Percentiles rank a stretch among this genome's conserved stretches.
phyloP scores from a whole-genome alignment of 1,284 basidiomycete species.

The Termitomyces sp. region DNA sequence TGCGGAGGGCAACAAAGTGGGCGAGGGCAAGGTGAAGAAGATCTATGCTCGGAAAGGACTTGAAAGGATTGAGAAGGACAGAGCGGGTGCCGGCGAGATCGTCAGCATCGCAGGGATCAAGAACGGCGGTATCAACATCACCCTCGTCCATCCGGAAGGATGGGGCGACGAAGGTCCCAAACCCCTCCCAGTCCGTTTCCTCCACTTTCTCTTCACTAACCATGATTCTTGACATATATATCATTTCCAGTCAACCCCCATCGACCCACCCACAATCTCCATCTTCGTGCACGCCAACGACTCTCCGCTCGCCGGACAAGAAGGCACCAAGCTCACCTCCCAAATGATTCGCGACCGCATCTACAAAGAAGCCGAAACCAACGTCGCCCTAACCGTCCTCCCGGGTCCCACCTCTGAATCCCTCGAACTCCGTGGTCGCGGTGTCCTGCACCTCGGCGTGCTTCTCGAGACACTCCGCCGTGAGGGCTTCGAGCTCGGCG shows the following conservation, averaged over 20 bases:
- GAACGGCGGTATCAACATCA: slow-evolving; percentile 40
- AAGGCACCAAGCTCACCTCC: slow-evolving; percentile 43
- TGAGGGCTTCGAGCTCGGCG: slow-evolving; percentile 41
- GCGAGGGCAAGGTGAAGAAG: slow-evolving; percentile 46
- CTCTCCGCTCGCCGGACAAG: slow-evolving; percentile 38
- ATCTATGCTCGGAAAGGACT: slow-evolving; percentile 35
- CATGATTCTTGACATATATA: not conserved
- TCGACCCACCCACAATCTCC: slow-evolving; percentile 47
- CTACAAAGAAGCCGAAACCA: slow-evolving; percentile 43
- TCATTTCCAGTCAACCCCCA: slow-evolving; percentile 36
- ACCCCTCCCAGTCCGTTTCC: slow-evolving; percentile 31
- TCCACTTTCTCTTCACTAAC: too few relatives aligned
- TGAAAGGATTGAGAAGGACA: slow-evolving; percentile 36
- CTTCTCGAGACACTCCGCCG: slow-evolving; percentile 42
- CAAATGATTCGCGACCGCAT: slow-evolving; percentile 43
- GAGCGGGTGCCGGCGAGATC: slow-evolving; percentile 41
- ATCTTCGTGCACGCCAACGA: slow-evolving; percentile 43
- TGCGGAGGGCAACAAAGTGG: slow-evolving; percentile 36
- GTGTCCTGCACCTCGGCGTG: slow-evolving; percentile 44
- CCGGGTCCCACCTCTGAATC: slow-evolving; percentile 45
- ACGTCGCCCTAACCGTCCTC: slow-evolving; percentile 42
- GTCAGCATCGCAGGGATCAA: slow-evolving; percentile 43
- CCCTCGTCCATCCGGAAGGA: slow-evolving; percentile 37
- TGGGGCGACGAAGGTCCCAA: slow-evolving; percentile 37
- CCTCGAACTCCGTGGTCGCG: slow-evolving; percentile 43